phyloP scores from a whole-genome alignment of 805 yeast genomes.

The Maudiozyma serrabonitensis region DNA sequence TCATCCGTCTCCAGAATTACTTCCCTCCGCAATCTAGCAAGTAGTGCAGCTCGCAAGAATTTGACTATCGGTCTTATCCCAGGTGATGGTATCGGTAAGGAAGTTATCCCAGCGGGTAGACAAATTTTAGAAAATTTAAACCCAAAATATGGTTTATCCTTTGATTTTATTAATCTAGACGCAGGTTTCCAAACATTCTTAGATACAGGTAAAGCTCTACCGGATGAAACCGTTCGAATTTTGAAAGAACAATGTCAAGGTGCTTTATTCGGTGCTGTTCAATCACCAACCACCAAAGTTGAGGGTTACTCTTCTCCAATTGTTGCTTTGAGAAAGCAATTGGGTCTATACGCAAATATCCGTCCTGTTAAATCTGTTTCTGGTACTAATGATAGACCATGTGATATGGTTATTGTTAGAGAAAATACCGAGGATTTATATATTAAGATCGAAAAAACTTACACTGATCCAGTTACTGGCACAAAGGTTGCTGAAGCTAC shows the following conservation, averaged over 20 bases:
- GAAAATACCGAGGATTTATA: conserved; percentile 98
- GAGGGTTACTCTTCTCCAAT: conserved; percentile 97
- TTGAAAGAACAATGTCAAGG: conserved; percentile 84
- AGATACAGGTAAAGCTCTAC: conserved; percentile 91
- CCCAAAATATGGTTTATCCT: conserved; percentile 61
- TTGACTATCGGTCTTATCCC: conserved; percentile 70
- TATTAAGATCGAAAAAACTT: conserved; percentile 83
- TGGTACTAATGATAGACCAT: conserved; percentile 69
- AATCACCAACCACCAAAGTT: conserved; percentile 88
- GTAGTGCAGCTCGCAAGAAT: conserved; percentile 34
- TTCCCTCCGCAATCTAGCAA: conserved; percentile 28
- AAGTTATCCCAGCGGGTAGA: conserved; percentile 94
- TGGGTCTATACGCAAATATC: conserved; percentile 92
- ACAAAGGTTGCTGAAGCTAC: conserved; percentile 92
- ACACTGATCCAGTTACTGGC: conserved; percentile 61
- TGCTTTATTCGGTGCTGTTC: conserved; percentile 95
- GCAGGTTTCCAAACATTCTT: conserved; percentile 95
- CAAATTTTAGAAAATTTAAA: conserved; percentile 79
- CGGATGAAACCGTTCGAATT: conserved; percentile 77
- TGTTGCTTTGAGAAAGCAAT: conserved; percentile 92
- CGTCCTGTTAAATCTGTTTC: conserved; percentile 94
- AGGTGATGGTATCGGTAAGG: conserved; percentile 97
- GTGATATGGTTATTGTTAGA: conserved; percentile 95
- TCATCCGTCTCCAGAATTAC: conserved; percentile 19
- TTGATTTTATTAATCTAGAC: conserved; percentile 77